Percentiles rank a stretch among this genome's conserved stretches.
Conservation (phyloP, 2,329 filamentous ascomycete species). For the Cladosporium phlei region DNA sequence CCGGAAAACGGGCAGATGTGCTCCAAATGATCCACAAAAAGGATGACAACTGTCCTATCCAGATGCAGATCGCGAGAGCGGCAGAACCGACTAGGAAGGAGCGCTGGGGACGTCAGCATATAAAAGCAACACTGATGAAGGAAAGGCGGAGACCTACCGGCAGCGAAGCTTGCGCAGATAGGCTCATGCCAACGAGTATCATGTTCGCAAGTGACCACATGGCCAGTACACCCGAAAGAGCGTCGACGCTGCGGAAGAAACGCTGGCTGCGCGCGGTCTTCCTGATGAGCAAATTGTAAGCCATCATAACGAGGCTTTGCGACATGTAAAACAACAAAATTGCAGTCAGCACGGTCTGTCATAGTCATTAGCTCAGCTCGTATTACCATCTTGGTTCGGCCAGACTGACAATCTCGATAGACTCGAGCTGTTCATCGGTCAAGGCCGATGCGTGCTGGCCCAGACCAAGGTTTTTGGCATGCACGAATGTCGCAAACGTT, state of each 20-base stretch:
- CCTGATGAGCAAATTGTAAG: constrained; percentile 13
- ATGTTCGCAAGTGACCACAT: constrained; percentile 5
- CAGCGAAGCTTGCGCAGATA: not conserved
- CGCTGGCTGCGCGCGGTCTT: constrained; percentile 8
- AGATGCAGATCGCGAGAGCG: not conserved
- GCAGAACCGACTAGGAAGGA: not conserved
- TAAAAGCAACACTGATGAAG: too few species aligned
- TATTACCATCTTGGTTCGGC: not conserved
- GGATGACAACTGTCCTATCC: constrained; percentile 1
- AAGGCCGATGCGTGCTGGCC: constrained; percentile 1
- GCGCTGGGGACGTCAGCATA: not conserved
- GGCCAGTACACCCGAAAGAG: constrained; percentile 2
- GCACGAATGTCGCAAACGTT: constrained; percentile 6
- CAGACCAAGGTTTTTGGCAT: constrained; percentile 1
- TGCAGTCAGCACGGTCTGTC: not conserved
- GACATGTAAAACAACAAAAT: constrained; percentile 2
- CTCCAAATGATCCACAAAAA: constrained; percentile 15
- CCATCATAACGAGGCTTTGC: constrained; percentile 5
- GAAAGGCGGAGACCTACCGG: not conserved
- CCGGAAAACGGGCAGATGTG: not conserved
- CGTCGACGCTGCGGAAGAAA: constrained; percentile 1
- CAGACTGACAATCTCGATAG: not conserved
- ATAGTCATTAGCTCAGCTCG: not conserved
- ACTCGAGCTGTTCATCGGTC: not conserved
- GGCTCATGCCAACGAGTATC: not conserved